phyloP scores from a whole-genome alignment of 768 basidiomycete genomes.

The Termitomyces sp. region DNA sequence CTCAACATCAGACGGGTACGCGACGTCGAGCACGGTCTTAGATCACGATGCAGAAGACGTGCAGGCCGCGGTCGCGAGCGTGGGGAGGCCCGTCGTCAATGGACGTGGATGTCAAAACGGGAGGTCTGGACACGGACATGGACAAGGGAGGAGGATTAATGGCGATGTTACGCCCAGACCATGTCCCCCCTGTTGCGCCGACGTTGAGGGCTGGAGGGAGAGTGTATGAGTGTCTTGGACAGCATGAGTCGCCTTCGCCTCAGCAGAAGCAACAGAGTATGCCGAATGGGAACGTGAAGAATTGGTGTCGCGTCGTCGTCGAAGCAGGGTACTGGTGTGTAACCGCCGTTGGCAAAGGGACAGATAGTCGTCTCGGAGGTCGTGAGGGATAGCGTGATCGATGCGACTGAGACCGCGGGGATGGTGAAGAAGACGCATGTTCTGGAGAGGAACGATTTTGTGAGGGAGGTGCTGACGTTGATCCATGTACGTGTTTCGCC shows the following conservation, averaged over 20 bases:
- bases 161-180: constrained; percentile 66
- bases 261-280: neutral
- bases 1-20: constrained; percentile 33
- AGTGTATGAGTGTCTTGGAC: constrained; percentile 3
- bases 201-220: constrained; percentile 5
- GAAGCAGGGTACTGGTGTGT: neutral
- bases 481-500: constrained; percentile 45
- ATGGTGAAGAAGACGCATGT: constrained; percentile 14
- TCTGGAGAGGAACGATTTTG: constrained; percentile 52
- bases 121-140: constrained; percentile 8
- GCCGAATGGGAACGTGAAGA: constrained; percentile 2
- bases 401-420: constrained; percentile 18
- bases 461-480: constrained; percentile 52
- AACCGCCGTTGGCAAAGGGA: constrained; percentile 12
- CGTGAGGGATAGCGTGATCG: constrained; percentile 25
- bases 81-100: constrained; percentile 24
- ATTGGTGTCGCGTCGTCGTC: neutral
- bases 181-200: constrained; percentile 33
- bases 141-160: constrained; percentile 24
- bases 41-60: constrained; percentile 29
- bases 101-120: constrained; percentile 6
- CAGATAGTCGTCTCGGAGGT: constrained; percentile 11
- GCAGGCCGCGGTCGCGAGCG: constrained; percentile 24
- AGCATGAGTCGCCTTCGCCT: constrained; percentile 14
- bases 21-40: constrained; percentile 37